Conservation (phyloP, 2,329 filamentous ascomycete species). For the Tolypocladium ophioglossoides region DNA sequence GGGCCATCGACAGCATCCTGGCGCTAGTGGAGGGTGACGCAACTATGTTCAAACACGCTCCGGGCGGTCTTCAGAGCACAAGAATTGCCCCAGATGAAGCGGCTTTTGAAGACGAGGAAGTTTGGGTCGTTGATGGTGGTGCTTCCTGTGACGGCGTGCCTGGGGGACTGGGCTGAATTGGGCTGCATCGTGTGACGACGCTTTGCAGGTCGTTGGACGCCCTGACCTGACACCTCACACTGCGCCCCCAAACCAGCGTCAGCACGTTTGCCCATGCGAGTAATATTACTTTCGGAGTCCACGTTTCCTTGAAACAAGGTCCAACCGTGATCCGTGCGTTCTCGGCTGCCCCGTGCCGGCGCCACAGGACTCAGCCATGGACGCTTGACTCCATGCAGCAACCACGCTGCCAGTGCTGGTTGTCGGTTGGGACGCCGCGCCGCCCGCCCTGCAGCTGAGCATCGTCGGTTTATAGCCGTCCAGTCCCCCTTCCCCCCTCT, state of each 20-base stretch:
- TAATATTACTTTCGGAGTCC: neutral
- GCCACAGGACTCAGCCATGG: neutral
- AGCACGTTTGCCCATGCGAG: neutral
- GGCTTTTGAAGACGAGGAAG: neutral
- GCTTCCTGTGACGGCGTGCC: neutral
- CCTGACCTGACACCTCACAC: neutral
- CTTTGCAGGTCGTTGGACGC: neutral
- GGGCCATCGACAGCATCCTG: no score
- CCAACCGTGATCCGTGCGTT: neutral
- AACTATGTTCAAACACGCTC: no score
- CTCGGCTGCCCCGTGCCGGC: constrained; percentile 1
- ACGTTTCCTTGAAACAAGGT: neutral
- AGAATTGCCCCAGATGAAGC: no score
- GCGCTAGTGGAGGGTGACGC: neutral
- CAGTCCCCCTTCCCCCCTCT: constrained; percentile 1
- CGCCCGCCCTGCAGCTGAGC: neutral
- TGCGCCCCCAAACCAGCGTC: neutral
- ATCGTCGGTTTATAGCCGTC: neutral
- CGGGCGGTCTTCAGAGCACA: no score
- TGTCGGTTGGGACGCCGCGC: no score
- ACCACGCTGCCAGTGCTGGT: neutral
- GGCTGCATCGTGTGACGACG: neutral
- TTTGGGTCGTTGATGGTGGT: neutral
- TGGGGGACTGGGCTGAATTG: neutral
- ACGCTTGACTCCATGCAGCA: neutral